phyloP scores from a whole-genome alignment of 129 eudicot genomes.

The Centella asiatica region DNA sequence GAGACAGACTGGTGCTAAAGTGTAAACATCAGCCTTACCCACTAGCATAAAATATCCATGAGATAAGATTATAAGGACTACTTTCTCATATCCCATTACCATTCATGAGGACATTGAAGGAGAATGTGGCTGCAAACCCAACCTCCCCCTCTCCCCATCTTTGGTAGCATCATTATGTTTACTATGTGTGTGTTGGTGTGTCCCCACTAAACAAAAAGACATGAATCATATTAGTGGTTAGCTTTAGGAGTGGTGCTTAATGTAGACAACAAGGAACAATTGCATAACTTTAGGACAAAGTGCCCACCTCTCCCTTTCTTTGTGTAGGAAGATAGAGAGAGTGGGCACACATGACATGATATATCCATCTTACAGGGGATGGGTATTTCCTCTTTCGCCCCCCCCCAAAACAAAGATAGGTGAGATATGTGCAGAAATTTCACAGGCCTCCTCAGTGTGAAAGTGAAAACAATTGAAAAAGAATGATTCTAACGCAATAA shows the following conservation, averaged over 20 bases:
- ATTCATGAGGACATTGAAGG: not conserved
- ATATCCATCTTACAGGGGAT: constrained; percentile 11
- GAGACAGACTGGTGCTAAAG: constrained; percentile 5
- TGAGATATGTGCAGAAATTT: constrained; percentile 1
- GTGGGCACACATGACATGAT: constrained; percentile 13
- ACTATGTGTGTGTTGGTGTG: not conserved
- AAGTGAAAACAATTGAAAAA: not conserved
- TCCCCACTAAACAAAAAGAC: constrained; percentile 10
- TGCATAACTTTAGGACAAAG: constrained; percentile 12
- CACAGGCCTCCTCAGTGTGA: not conserved
- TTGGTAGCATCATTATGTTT: constrained; percentile 4
- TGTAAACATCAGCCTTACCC: constrained; percentile 13
- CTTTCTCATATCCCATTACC: not conserved
- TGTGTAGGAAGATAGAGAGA: not conserved
- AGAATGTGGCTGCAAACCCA: constrained; percentile 10
- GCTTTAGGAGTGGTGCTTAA: constrained; percentile 9
- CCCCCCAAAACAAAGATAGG: not conserved
- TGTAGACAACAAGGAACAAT: constrained; percentile 12
- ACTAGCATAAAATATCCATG: constrained; percentile 7
- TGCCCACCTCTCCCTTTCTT: not conserved
- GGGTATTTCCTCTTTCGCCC: not conserved
- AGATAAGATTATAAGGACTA: constrained; percentile 1
- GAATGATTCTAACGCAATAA: not conserved
- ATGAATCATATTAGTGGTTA: constrained; percentile 7
- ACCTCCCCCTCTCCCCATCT: constrained; percentile 11